phyloP scores from a whole-genome alignment of 2,329 filamentous ascomycete genomes.

The Amphichorda felina region DNA sequence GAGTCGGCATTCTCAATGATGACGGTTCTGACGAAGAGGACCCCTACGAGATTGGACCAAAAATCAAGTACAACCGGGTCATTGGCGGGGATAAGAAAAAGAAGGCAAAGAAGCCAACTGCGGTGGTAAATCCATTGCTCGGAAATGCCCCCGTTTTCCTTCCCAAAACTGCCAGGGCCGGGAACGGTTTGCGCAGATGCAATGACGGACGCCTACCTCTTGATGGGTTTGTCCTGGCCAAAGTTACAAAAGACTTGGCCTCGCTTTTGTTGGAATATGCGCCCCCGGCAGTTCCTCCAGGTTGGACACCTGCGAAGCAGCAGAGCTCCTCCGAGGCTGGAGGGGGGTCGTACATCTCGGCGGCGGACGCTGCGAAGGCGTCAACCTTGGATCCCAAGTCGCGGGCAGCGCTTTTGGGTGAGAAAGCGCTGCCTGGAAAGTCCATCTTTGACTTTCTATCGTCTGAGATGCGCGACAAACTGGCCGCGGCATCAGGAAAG shows the following conservation, averaged over 20 bases:
- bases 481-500: constrained; percentile 67
- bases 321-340: constrained; percentile 2
- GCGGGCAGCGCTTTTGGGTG: constrained; percentile 70
- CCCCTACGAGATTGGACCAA: constrained; percentile 82
- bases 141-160: constrained; percentile 63
- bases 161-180: constrained; percentile 36
- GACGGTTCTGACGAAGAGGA: constrained; percentile 93
- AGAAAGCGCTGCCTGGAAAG: constrained; percentile 69
- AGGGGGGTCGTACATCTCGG: constrained; percentile 42
- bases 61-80: constrained; percentile 74
- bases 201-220: constrained; percentile 74
- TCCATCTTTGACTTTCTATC: constrained; percentile 93
- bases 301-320: constrained; percentile 57
- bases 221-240: constrained; percentile 66
- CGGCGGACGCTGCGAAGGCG: constrained; percentile 64
- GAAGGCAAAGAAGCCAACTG: constrained; percentile 38
- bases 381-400: constrained; percentile 65
- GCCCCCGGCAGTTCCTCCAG: constrained; percentile 56
- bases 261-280: constrained; percentile 31
- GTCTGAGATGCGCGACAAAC: constrained; percentile 60
- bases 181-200: constrained; percentile 43
- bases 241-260: constrained; percentile 26
- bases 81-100: constrained; percentile 78
- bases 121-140: constrained; percentile 50
- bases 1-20: constrained; percentile 82